A percentile compares a stretch with the other conserved stretches of the same genome.
Evolutionary conservation across 768 basidiomycete genomes (phyloP).

Genomic region (Gelatoporia subvermispora): DNA sequence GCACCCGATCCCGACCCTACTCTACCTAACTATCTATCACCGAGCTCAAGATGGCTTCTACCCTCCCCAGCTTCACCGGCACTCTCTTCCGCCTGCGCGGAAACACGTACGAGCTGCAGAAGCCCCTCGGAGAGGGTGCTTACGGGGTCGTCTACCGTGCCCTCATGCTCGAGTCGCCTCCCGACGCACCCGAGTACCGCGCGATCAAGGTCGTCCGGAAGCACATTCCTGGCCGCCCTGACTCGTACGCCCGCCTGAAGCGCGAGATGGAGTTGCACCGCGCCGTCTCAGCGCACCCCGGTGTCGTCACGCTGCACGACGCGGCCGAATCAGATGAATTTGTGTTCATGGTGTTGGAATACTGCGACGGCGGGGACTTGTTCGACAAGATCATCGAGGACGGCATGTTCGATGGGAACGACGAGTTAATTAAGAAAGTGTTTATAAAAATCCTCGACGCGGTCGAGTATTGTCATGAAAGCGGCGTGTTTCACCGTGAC

Average conservation of each 20-base stretch:
- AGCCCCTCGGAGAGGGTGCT: slow-evolving; percentile 84
- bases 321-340: slow-evolving; percentile 4
- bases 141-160: slow-evolving; percentile 94
- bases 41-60: too few species aligned
- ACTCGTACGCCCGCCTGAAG: slow-evolving; percentile 16
- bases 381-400: slow-evolving; percentile 36
- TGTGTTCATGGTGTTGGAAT: slow-evolving; percentile 14
- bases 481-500: slow-evolving; percentile 49
- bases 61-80: too few species aligned
- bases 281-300: slow-evolving; percentile 3
- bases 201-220: slow-evolving; percentile 19
- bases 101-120: slow-evolving; percentile 49
- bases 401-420: slow-evolving; percentile 34
- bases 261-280: slow-evolving; percentile 6
- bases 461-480: slow-evolving; percentile 42
- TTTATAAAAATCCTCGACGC: slow-evolving; percentile 50
- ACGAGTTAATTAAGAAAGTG: slow-evolving; percentile 37
- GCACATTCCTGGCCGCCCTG: slow-evolving; percentile 4
- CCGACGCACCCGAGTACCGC: slow-evolving; percentile 9
- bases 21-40: too few species aligned
- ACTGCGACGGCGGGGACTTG: slow-evolving; percentile 32
- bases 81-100: slow-evolving; percentile 2
- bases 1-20: too few species aligned
- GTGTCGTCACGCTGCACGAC: slow-evolving; percentile 6
- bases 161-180: slow-evolving; percentile 35